Evolutionary conservation across 1,139 yeast genomes (phyloP).

Genomic region (Candida tropicalis): DNA sequence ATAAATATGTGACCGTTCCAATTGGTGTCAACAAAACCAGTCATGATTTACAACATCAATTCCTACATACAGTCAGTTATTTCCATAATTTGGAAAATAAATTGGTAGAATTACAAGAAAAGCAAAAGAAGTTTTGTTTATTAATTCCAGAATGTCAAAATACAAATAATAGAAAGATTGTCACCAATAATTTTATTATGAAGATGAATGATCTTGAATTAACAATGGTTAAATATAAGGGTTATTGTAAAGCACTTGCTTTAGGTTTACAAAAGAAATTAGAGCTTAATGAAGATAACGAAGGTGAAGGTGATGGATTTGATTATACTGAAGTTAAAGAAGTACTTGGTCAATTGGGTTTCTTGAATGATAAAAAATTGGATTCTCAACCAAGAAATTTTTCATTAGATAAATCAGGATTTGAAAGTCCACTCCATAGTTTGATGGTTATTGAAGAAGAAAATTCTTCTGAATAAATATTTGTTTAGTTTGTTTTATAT

Average conservation of each 20-base stretch:
- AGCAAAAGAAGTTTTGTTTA: background rate
- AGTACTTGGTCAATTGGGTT: background rate
- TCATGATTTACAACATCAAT: background rate
- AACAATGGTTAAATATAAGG: slow-evolving; percentile 48
- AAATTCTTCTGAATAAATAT: background rate
- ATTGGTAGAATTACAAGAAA: background rate
- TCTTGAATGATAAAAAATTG: background rate
- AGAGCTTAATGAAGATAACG: slow-evolving; percentile 37
- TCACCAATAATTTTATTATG: too few species aligned
- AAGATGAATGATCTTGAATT: slow-evolving; percentile 23
- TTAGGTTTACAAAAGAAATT: slow-evolving; percentile 51
- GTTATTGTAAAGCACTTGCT: slow-evolving; percentile 48
- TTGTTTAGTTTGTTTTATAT: background rate
- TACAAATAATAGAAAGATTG: background rate
- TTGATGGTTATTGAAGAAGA: slow-evolving; percentile 1
- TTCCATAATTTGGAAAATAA: background rate
- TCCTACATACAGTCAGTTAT: background rate
- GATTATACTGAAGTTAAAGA: background rate
- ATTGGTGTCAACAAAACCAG: background rate
- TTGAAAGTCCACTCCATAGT: slow-evolving; percentile 1
- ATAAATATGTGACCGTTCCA: slow-evolving; percentile 44
- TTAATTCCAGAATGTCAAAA: background rate
- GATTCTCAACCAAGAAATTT: background rate
- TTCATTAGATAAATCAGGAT: background rate
- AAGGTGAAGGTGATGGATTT: too few species aligned